Conservation (phyloP, 1,139 yeast species). For the Yamadazyma spencermartinsiae region DNA sequence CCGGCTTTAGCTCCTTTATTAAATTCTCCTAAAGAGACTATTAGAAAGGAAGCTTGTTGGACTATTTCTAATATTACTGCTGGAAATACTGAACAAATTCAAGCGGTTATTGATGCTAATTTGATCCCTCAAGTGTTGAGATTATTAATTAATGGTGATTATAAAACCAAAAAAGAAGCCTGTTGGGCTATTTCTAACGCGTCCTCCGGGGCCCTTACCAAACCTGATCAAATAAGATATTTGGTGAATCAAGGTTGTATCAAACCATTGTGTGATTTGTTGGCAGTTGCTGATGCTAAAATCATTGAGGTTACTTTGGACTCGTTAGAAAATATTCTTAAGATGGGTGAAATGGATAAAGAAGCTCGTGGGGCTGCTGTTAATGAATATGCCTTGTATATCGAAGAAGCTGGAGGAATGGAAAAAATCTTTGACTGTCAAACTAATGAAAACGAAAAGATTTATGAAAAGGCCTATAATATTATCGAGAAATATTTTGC, state of each 20-base stretch:
- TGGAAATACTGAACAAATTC: constrained; percentile 92
- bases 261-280: constrained; percentile 92
- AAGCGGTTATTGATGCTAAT: constrained; percentile 93
- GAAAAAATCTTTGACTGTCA: constrained; percentile 95
- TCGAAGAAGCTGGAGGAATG: constrained; percentile 98
- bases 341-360: constrained; percentile 91
- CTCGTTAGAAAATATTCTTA: constrained; percentile 89
- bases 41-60: constrained; percentile 98
- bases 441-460: constrained; percentile 85
- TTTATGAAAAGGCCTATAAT: constrained; percentile 85
- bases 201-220: constrained; percentile 88
- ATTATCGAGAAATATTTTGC: constrained; percentile 90
- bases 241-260: constrained; percentile 94
- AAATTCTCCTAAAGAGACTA: constrained; percentile 83
- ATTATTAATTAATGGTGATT: constrained; percentile 79
- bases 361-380: constrained; percentile 67
- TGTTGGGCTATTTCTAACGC: constrained; percentile 99
- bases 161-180: constrained; percentile 96
- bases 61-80: constrained; percentile 97
- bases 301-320: constrained; percentile 94
- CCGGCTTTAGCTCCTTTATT: constrained; percentile 81
- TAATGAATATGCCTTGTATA: constrained; percentile 85
- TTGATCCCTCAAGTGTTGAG: constrained; percentile 90
- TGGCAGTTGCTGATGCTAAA: constrained; percentile 84
- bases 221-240: constrained; percentile 92